Base-by-base conservation (phyloP, 108 stramenopile species). In the Cafeteria roenbergensis region DNA sequence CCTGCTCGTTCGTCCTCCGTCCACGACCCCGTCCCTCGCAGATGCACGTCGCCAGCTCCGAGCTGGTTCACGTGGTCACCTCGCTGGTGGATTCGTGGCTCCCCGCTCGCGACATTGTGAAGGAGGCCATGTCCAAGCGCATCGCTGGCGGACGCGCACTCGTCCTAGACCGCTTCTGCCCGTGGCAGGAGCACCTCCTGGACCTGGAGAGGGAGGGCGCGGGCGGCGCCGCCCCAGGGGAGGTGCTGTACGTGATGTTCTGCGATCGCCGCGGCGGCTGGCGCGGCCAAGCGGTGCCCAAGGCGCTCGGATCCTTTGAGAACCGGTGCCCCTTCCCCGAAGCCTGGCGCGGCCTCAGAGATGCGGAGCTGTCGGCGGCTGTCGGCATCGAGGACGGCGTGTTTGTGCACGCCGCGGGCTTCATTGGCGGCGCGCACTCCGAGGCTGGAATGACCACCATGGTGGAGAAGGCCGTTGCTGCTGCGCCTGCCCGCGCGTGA, bases 391-490 rank as follows among this genome's bases (percentile, higher is more conserved):
- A 79, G 53, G 94, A 90, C 36, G 74, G 83, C 73, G 83, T 82
- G 1, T 99, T 99, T 73, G 85, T 87, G 48, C 97, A 99, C 76
- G 92, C 90, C 22, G 82, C 87, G 57, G 97, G 97, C 30, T 99
- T 99, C 71, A 99, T 99, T 66, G 97, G 97, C 1, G 97, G 94
- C 29, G n/a, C n/a, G n/a, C n/a, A n/a, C n/a, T n/a, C n/a, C n/a
- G n/a, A n/a, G n/a, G n/a, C n/a, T n/a, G n/a, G n/a, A n/a, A n/a
- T n/a, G n/a, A n/a, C n/a, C n/a, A n/a, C n/a, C n/a, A n/a, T n/a
- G n/a, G n/a, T n/a, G n/a, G n/a, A n/a, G n/a, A n/a, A n/a, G n/a
- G n/a, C n/a, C n/a, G n/a, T n/a, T n/a, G n/a, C n/a, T n/a, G n/a
- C n/a, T n/a, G n/a, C n/a, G n/a, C n/a, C n/a, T n/a, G n/a, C n/a